phyloP scores from a whole-genome alignment of 352 stramenopile genomes.

The Aphanomyces astaci region DNA sequence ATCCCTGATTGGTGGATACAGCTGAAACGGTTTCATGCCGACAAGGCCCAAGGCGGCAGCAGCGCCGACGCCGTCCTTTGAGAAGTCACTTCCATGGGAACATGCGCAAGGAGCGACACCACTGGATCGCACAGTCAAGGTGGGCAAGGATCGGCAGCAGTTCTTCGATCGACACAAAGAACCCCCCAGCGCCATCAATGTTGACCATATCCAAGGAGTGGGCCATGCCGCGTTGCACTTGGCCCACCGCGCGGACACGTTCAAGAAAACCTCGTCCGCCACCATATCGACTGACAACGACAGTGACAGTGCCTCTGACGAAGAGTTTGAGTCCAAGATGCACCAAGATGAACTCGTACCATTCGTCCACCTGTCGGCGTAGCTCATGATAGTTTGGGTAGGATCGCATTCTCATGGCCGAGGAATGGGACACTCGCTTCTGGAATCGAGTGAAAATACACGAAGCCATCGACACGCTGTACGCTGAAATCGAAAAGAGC shows the following conservation, averaged over 20 bases:
- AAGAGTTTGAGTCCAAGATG: slow-evolving; percentile 26
- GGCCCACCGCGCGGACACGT: slow-evolving; percentile 35
- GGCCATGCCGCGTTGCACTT: slow-evolving; percentile 48
- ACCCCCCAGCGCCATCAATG: slow-evolving; percentile 44
- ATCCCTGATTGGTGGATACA: not conserved
- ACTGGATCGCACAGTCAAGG: slow-evolving; percentile 41
- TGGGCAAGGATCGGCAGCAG: slow-evolving; percentile 45
- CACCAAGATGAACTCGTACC: slow-evolving; percentile 51
- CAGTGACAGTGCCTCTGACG: slow-evolving; percentile 23
- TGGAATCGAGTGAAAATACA: slow-evolving; percentile 60
- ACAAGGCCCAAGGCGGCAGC: not conserved
- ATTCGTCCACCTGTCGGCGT: too few species aligned
- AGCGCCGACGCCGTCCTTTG: slow-evolving; percentile 32
- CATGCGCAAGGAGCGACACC: slow-evolving; percentile 33
- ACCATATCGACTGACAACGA: slow-evolving; percentile 24
- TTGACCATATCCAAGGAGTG: slow-evolving; percentile 56
- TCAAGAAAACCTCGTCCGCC: slow-evolving; percentile 24
- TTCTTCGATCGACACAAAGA: slow-evolving; percentile 47
- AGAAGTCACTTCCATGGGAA: slow-evolving; percentile 48
- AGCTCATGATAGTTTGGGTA: too few species aligned
- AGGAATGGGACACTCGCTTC: slow-evolving; percentile 68
- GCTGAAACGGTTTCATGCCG: not conserved
- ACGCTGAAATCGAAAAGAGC: slow-evolving; percentile 50
- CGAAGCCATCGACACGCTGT: slow-evolving; percentile 54
- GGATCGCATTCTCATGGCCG: slow-evolving; percentile 67